Base-by-base conservation (phyloP, 345 rosid species). In the Nasturtium officinale region DNA sequence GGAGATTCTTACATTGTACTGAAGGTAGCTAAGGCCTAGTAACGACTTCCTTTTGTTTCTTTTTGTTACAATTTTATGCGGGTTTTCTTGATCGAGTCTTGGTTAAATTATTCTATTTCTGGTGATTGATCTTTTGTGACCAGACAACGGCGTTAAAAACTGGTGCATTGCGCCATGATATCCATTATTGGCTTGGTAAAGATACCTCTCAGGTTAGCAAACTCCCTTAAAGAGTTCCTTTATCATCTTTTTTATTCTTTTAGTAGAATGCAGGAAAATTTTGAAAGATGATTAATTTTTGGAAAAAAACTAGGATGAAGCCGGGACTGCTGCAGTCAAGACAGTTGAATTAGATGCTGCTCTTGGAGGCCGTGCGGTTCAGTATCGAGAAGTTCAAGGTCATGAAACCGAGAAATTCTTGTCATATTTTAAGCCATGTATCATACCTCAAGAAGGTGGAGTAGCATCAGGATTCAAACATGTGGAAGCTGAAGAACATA, bases 331-430 rank as follows among this genome's bases (percentile, higher is more conserved):
- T 65, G 96, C 96, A 61, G 81, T 88, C 75, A 95, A 95, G 82
- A 95, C 98, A 42, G 94, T 95, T 78, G 99, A 95, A 81, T 80
- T 95, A 48, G 99, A 95, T 87, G 99, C 99, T 53, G 94, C 96
- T 63, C 97, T 95, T 52, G 99, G 99, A 77, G 99, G 99, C 35
- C 98, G 96, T 77, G 99, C 98, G 30, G 98, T 95, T 61, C 99
- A 95, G 75, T 95, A 92, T 80, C 91, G 99, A 77, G 99, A 95
- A 87, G 87, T 83, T 50, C 99, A 95, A 80, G 94, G 97, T 48
- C 89, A 95, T 64, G 99, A 95, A 79, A 90, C 96, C 0, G 98
- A 95, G 82, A 95, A 85, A 77, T 95, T 95, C 71, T 80, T 91
- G 55, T 95, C 99, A 0, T 89, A 90, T 74, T 95, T 95, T 71